phyloP scores from a whole-genome alignment of 1,284 basidiomycete species.

The Fistulinella cinereoalba region DNA sequence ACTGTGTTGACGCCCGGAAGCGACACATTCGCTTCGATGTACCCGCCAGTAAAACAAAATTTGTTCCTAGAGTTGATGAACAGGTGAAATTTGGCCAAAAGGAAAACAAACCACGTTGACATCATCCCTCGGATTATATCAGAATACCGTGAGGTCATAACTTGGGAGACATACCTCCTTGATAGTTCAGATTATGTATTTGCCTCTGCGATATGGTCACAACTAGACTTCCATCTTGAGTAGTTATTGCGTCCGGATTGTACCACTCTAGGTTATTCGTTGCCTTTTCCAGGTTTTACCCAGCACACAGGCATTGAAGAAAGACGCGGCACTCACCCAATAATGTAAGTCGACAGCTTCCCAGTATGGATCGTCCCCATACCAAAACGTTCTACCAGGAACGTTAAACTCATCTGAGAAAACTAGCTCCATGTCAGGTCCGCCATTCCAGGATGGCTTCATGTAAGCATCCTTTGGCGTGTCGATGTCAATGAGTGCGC shows the following conservation, averaged over 20 bases:
- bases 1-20: conserved; percentile 62
- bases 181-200: conserved; percentile 62
- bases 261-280: conserved; percentile 67
- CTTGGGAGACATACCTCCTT: conserved; percentile 41
- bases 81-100: not conserved
- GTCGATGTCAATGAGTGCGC: conserved; percentile 62
- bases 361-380: conserved; percentile 72
- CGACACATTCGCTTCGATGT: conserved; percentile 57
- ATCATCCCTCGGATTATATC: conserved; percentile 36
- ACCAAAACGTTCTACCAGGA: conserved; percentile 70
- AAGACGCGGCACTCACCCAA: conserved; percentile 42
- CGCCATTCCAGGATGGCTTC: conserved; percentile 49
- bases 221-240: conserved; percentile 60
- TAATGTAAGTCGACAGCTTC: conserved; percentile 64
- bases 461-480: conserved; percentile 57
- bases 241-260: conserved; percentile 63
- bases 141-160: conserved; percentile 1
- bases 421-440: conserved; percentile 52
- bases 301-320: conserved; percentile 41
- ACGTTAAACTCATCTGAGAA: conserved; percentile 82
- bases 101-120: conserved; percentile 31
- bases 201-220: conserved; percentile 56
- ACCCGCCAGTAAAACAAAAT: conserved; percentile 75
- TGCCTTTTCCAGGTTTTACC: conserved; percentile 33
- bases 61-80: conserved; percentile 53